Base-by-base conservation (phyloP, 2,329 filamentous ascomycete species). In the Chrysoporthe austroafricana region DNA sequence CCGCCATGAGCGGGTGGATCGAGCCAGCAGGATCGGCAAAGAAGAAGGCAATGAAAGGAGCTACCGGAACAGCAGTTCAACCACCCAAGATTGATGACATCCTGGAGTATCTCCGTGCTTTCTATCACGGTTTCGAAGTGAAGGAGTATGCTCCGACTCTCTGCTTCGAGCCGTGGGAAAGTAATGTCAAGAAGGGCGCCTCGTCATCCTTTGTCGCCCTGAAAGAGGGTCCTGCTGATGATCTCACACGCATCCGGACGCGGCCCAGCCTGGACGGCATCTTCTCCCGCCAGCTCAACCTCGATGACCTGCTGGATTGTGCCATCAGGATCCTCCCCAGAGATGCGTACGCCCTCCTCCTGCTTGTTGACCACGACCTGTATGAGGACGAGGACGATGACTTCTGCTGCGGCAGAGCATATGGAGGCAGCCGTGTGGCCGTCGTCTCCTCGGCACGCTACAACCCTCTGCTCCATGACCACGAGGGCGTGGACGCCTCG, bases 351-450 rank as follows among this genome's bases (percentile, higher is more conserved):
- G 81, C 88, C 0, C 73, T 90, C 1, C 72, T 89, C 0, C 74
- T 91, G 46, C 73, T 91, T 0, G 77, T 85, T 0, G 78, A 88
- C 44, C 84, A 90, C n/a, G 89, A 91, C 73, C 76, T 91, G 16
- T 91, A 88, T 72, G 88, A 91, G 71, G 83, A 84, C 62, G 86
- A 89, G 0, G 85, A 90, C 0, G 90, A 91, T 68, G 84, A 88
- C 26, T 92, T 91, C 72, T 87, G 85, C 64, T 90, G 88, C 69
- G 90, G 89, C 0, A 78, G 88, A 39, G 88, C 90, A 0, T 92
- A 89, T 73, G 90, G 90, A 0, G 86, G 84, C 0, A 88, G 85
- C 67, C 81, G 89, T 4, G 84, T 92, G 1, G 83, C 84, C 0
- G 83, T 91, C 0, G 86, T 92, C 0, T 88, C 85, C 0, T 83